A percentile compares a stretch with the other conserved stretches of the same genome.
These are phyloP conservation scores for Podospora australis DNA, from an alignment of 495 filamentous ascomycete genomes.

Conservation along the genomic window DNA sequence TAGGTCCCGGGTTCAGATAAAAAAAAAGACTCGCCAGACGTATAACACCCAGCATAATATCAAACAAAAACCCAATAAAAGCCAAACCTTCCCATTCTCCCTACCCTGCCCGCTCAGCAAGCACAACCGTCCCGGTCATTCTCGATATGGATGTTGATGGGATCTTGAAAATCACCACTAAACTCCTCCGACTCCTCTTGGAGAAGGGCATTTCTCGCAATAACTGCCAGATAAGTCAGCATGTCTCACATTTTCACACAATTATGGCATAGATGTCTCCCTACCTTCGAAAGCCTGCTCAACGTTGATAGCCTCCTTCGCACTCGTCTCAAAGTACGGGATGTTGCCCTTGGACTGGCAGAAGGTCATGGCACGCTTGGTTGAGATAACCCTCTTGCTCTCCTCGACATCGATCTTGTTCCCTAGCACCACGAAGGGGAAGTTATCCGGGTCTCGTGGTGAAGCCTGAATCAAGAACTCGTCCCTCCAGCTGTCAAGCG, in stretches of 20 bases:
- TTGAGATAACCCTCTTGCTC: conserved; percentile 92
- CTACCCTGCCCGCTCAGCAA: conserved; percentile 48
- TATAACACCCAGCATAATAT: conserved; percentile 24
- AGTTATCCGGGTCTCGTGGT: conserved; percentile 92
- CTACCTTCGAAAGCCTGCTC: conserved; percentile 97
- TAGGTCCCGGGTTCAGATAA: conserved; percentile 5
- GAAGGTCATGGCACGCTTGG: conserved; percentile 92
- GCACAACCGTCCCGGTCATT: conserved; percentile 86
- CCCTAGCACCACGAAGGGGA: conserved; percentile 95
- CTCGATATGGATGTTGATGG: conserved; percentile 94
- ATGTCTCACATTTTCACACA: conserved; percentile 1
- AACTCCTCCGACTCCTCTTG: conserved; percentile 95
- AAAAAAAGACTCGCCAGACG: conserved; percentile 14
- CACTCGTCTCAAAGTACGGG: conserved; percentile 98
- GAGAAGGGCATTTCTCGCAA: conserved; percentile 87
- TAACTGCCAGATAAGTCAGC: conserved; percentile 56
- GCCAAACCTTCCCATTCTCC: neutral
- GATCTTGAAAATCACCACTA: conserved; percentile 89
- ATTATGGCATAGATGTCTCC: conserved; percentile 5
- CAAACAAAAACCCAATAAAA: conserved; percentile 20
- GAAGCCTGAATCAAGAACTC: conserved; percentile 98
- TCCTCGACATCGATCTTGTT: conserved; percentile 99
- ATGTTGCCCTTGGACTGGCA: conserved; percentile 96
- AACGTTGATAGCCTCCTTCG: conserved; percentile 96
- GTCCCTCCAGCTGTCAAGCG: conserved; percentile 95